phyloP scores from a whole-genome alignment of 768 basidiomycete species.

The Tricholoma furcatifolium region DNA sequence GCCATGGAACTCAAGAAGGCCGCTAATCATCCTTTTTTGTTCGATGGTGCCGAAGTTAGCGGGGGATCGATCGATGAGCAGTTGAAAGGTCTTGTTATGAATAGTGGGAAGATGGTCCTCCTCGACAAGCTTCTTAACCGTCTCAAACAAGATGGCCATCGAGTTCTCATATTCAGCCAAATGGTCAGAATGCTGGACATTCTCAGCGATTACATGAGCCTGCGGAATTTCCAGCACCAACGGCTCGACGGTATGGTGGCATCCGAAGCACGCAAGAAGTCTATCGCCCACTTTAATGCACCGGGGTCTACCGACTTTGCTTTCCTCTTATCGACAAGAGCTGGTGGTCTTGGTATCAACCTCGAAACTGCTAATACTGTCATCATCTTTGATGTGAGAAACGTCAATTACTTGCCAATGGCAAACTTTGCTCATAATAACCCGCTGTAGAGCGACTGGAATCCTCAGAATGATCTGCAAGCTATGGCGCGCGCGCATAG shows the following conservation, averaged over 20 bases:
- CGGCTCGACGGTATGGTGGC: slow-evolving; percentile 95
- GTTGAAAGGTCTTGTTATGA: slow-evolving; percentile 96
- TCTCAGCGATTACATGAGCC: slow-evolving; percentile 92
- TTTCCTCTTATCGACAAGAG: slow-evolving; percentile 93
- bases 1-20: slow-evolving; percentile 99
- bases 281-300: slow-evolving; percentile 96
- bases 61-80: slow-evolving; percentile 71
- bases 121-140: slow-evolving; percentile 95
- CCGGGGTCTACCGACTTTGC: slow-evolving; percentile 94
- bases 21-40: slow-evolving; percentile 96
- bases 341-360: slow-evolving; percentile 97
- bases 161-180: slow-evolving; percentile 98
- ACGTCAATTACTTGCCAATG: neutral
- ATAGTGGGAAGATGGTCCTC: slow-evolving; percentile 96
- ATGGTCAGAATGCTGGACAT: slow-evolving; percentile 99
- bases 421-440: slow-evolving; percentile 9
- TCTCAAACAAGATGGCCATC: slow-evolving; percentile 88
- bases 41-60: slow-evolving; percentile 87
- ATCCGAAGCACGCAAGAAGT: slow-evolving; percentile 90
- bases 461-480: slow-evolving; percentile 97
- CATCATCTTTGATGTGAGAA: slow-evolving; percentile 93
- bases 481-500: slow-evolving; percentile 99
- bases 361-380: slow-evolving; percentile 98
- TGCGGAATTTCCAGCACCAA: slow-evolving; percentile 90
- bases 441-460: slow-evolving; percentile 86